These are phyloP conservation scores for Nicotiana sylvestris DNA, from an alignment of 257 asterid genomes.

Conservation along the genomic window DNA sequence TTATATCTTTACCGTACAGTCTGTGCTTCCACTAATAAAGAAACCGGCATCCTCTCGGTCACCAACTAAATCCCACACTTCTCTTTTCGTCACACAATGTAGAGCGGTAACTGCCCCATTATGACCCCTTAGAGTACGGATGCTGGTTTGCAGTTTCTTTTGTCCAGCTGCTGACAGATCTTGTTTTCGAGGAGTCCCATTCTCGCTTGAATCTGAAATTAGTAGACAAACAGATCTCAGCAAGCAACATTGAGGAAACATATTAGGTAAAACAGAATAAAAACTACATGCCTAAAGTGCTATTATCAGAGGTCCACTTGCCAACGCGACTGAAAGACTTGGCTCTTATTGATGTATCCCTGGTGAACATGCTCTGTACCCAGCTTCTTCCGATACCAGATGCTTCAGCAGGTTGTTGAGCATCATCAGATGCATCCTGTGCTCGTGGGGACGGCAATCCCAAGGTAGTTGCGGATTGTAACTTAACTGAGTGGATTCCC, in stretches of 20 bases:
- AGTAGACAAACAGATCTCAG: slow-evolving; percentile 16
- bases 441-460: slow-evolving; percentile 88
- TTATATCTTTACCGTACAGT: slow-evolving; percentile 60
- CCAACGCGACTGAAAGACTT: slow-evolving; percentile 67
- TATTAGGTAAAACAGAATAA: slow-evolving; percentile 6
- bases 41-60: slow-evolving; percentile 97
- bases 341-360: slow-evolving; percentile 57
- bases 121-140: slow-evolving; percentile 89
- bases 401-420: slow-evolving; percentile 78
- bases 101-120: slow-evolving; percentile 85
- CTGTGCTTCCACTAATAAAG: slow-evolving; percentile 95
- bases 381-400: slow-evolving; percentile 92
- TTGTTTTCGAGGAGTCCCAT: slow-evolving; percentile 59
- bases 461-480: slow-evolving; percentile 54
- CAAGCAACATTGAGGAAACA: slow-evolving; percentile 19
- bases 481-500: slow-evolving; percentile 74
- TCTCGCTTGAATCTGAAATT: slow-evolving; percentile 49
- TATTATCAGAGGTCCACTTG: slow-evolving; percentile 61
- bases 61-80: slow-evolving; percentile 94
- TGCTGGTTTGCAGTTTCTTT: slow-evolving; percentile 75
- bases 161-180: slow-evolving; percentile 67
- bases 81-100: slow-evolving; percentile 92
- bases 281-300: slow-evolving; percentile 32
- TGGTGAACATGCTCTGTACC: slow-evolving; percentile 98
- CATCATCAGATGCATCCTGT: slow-evolving; percentile 56